Evolutionary conservation across 352 stramenopile species (phyloP).

Genomic region (Ophiocytium majus): DNA sequence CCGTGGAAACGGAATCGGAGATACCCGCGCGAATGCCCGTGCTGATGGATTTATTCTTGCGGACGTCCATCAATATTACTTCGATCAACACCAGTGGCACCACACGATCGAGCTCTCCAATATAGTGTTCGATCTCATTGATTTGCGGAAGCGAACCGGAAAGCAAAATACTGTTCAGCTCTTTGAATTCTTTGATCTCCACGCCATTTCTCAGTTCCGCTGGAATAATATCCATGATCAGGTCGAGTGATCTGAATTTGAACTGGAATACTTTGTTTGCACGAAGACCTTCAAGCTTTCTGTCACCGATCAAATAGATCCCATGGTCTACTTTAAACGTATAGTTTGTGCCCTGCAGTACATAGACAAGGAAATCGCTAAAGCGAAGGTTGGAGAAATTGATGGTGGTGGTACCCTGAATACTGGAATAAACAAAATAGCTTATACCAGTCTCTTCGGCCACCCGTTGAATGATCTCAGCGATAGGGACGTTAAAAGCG

Average conservation of each 20-base stretch:
- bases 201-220: background rate
- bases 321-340: background rate
- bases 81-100: background rate
- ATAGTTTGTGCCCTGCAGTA: conserved; percentile 6
- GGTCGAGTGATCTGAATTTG: background rate
- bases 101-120: background rate
- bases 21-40: background rate
- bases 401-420: background rate
- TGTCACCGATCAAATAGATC: background rate
- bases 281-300: background rate
- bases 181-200: conserved; percentile 13
- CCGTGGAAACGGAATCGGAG: background rate
- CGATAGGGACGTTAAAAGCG: background rate
- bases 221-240: conserved; percentile 4
- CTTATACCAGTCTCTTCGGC: background rate
- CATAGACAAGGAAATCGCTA: background rate
- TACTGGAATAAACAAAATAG: conserved; percentile 13
- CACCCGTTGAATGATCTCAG: background rate
- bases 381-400: background rate
- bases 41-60: background rate
- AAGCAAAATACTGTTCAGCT: conserved; percentile 15
- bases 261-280: conserved; percentile 13
- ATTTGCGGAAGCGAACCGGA: background rate
- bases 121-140: background rate
- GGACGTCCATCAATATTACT: background rate